phyloP scores from a whole-genome alignment of 805 yeast species.

The Ogataea methylovora region DNA sequence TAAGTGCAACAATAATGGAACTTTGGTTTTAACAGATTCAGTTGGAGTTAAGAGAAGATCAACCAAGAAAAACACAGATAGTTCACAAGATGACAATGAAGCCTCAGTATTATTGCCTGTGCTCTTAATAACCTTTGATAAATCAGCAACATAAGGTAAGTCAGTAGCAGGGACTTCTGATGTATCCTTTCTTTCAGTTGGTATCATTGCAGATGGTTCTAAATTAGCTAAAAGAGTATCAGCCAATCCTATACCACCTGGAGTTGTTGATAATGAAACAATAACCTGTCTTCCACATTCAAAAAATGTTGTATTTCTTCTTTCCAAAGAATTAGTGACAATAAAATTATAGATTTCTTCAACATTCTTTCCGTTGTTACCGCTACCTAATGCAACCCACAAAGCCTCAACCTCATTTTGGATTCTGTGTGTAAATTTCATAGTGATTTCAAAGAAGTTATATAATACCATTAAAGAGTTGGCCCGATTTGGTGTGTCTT shows the following conservation, averaged over 20 bases:
- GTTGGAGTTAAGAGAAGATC: slow-evolving; percentile 66
- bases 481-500: slow-evolving; percentile 27
- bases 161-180: slow-evolving; percentile 6
- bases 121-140: slow-evolving; percentile 47
- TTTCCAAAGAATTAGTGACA: slow-evolving; percentile 56
- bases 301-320: slow-evolving; percentile 67
- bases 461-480: slow-evolving; percentile 61
- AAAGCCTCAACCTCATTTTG: slow-evolving; percentile 88
- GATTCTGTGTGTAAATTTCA: slow-evolving; percentile 62
- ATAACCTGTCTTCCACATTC: slow-evolving; percentile 76
- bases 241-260: slow-evolving; percentile 41
- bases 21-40: slow-evolving; percentile 48
- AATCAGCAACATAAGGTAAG: slow-evolving; percentile 72
- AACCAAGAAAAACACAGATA: slow-evolving; percentile 77
- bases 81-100: slow-evolving; percentile 79
- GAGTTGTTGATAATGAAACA: slow-evolving; percentile 59
- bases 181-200: slow-evolving; percentile 24
- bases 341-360: slow-evolving; percentile 67
- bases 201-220: slow-evolving; percentile 87
- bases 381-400: slow-evolving; percentile 91
- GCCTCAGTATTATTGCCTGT: slow-evolving; percentile 45
- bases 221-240: slow-evolving; percentile 63
- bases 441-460: slow-evolving; percentile 79
- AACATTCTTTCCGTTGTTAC: slow-evolving; percentile 59
- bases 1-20: slow-evolving; percentile 73